These are phyloP conservation scores for Kwoniella botswanensis DNA, from an alignment of 768 basidiomycete genomes.

Conservation along the genomic window DNA sequence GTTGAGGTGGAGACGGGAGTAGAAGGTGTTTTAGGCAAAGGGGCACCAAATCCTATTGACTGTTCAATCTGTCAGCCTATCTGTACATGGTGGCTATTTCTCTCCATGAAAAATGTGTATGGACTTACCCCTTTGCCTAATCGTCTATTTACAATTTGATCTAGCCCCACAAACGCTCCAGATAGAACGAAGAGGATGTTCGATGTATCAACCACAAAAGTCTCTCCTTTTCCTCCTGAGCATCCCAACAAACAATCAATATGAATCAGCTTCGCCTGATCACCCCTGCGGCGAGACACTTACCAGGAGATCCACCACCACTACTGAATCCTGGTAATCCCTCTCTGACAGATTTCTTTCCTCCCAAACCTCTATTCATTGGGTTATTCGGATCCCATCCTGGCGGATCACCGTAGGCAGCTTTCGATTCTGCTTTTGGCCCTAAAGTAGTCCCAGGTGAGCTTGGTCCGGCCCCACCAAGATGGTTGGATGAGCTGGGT, in stretches of 20 bases:
- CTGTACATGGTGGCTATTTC: neutral
- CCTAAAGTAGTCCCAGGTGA: conserved; percentile 15
- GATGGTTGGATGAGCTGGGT: neutral
- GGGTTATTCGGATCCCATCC: conserved; percentile 50
- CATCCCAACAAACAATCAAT: neutral
- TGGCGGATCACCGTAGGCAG: conserved; percentile 38
- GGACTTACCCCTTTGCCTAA: conserved; percentile 79
- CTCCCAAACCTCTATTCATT: conserved; percentile 35
- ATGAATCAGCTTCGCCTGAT: conserved; percentile 3
- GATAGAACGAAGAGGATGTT: conserved; percentile 94
- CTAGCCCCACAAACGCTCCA: conserved; percentile 92
- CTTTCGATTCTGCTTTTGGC: conserved; percentile 27
- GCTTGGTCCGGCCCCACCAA: conserved; percentile 1
- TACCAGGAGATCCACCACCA: conserved; percentile 35
- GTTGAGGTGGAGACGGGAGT: conserved; percentile 4
- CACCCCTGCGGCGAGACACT: conserved; percentile 4
- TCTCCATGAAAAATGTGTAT: too few relatives aligned
- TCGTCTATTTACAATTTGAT: conserved; percentile 76
- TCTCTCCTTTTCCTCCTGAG: conserved; percentile 54
- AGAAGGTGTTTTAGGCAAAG: conserved; percentile 55
- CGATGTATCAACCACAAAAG: conserved; percentile 60
- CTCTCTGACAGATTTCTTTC: conserved; percentile 54
- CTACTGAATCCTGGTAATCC: conserved; percentile 55
- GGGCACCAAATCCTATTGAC: conserved; percentile 87
- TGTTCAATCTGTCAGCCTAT: conserved; percentile 52